A percentile compares a stretch with the other conserved stretches of the same genome.
phyloP scores from a whole-genome alignment of 768 basidiomycete species.

The Phallus indusiatus region DNA sequence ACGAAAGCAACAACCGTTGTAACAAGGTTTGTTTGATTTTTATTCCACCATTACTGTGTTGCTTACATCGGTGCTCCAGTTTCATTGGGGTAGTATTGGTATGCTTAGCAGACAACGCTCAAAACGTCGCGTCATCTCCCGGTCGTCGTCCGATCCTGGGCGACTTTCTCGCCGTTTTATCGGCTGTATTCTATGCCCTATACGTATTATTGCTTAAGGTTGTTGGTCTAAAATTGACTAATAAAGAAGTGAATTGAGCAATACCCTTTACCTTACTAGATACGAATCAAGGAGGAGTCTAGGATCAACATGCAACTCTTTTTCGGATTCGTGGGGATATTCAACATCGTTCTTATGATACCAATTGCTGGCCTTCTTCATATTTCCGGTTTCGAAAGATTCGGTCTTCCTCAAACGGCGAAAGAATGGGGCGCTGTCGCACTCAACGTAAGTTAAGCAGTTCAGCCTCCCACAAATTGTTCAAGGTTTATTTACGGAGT shows the following conservation, averaged over 20 bases:
- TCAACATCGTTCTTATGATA: conserved; percentile 69
- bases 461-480: conserved; percentile 9
- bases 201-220: conserved; percentile 86
- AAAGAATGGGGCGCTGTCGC: conserved; percentile 40
- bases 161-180: conserved; percentile 76
- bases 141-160: conserved; percentile 39
- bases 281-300: conserved; percentile 70
- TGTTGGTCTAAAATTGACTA: not conserved
- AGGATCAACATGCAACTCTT: conserved; percentile 90
- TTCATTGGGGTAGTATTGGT: conserved; percentile 81
- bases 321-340: conserved; percentile 88
- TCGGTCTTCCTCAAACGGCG: conserved; percentile 54
- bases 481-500: not conserved
- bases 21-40: conserved; percentile 47
- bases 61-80: conserved; percentile 28
- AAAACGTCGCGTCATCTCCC: conserved; percentile 8
- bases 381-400: conserved; percentile 56
- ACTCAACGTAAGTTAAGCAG: conserved; percentile 37
- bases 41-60: not conserved
- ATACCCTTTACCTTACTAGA: not conserved
- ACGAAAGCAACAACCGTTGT: conserved; percentile 71
- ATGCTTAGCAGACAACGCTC: conserved; percentile 72
- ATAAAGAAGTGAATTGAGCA: not conserved
- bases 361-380: conserved; percentile 75
- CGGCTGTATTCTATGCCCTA: conserved; percentile 78